These are phyloP conservation scores for Vitis amurensis DNA, from an alignment of 164 flowering plant species.

Conservation along the genomic window DNA sequence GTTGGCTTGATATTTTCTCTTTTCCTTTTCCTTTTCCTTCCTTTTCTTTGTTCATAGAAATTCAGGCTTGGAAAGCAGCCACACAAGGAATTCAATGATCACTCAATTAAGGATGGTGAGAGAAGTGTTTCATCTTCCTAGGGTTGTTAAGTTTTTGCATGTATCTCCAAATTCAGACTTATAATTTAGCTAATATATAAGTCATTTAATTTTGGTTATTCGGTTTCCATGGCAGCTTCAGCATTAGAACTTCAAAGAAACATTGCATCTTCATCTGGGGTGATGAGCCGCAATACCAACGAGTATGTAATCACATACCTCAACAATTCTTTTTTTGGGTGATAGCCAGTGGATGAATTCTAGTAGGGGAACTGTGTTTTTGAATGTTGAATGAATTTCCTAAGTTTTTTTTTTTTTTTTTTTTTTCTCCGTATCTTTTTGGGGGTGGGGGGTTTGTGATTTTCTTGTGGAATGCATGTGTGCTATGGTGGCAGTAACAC, in stretches of 20 bases:
- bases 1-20: neutral
- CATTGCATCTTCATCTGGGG: constrained; percentile 68
- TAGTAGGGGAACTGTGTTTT: neutral
- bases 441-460: constrained; percentile 6
- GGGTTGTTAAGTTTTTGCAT: constrained; percentile 1
- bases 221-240: constrained; percentile 41
- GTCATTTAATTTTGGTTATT: neutral
- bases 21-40: neutral
- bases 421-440: neutral
- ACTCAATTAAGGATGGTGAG: constrained; percentile 82
- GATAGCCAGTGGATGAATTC: neutral
- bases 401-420: constrained; percentile 4
- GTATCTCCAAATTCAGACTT: no score
- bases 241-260: constrained; percentile 78
- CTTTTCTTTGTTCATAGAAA: constrained; percentile 47
- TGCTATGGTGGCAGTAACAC: constrained; percentile 42
- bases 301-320: constrained; percentile 55
- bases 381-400: neutral
- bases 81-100: constrained; percentile 96
- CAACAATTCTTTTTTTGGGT: neutral
- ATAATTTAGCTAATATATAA: neutral
- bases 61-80: constrained; percentile 99
- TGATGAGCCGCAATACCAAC: constrained; percentile 71
- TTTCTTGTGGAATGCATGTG: constrained; percentile 19
- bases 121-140: constrained; percentile 18